Conservation (phyloP, 176 grass and related monocot genomes). For the Musa beccarii region DNA sequence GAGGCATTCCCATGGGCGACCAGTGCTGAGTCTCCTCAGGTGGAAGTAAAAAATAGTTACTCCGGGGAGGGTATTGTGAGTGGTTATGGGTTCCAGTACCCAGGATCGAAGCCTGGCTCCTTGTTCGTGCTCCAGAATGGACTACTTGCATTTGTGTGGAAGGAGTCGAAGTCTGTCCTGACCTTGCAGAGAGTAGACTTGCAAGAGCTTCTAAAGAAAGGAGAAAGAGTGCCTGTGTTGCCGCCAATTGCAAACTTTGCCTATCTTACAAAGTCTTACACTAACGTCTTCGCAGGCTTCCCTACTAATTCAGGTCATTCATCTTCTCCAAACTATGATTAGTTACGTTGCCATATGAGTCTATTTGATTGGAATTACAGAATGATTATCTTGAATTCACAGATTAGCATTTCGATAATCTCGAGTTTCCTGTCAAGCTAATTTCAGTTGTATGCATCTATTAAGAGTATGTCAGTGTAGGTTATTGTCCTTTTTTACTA, state of each 20-base stretch:
- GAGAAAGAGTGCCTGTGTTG: constrained; percentile 58
- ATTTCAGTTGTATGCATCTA: too few relatives aligned
- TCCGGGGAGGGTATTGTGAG: constrained; percentile 56
- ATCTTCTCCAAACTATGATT: constrained; percentile 43
- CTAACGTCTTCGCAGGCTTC: constrained; percentile 51
- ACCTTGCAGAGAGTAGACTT: constrained; percentile 56
- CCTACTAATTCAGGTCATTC: constrained; percentile 31
- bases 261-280: constrained; percentile 66
- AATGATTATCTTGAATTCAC: too few relatives aligned
- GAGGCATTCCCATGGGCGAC: constrained; percentile 58
- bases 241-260: constrained; percentile 47
- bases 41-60: constrained; percentile 36
- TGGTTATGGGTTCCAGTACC: constrained; percentile 80
- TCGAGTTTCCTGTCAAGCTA: too few relatives aligned
- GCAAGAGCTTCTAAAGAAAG: constrained; percentile 42
- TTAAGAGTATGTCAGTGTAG: too few relatives aligned
- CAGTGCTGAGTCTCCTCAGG: constrained; percentile 27
- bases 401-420: too few relatives aligned
- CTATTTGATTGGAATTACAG: too few relatives aligned
- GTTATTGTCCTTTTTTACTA: too few relatives aligned
- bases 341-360: neutral
- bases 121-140: constrained; percentile 54
- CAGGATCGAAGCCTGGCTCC: constrained; percentile 69
- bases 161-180: constrained; percentile 47
- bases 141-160: constrained; percentile 76